These are phyloP conservation scores for Rubus parviflorus DNA, from an alignment of 306 rosid genomes.

Conservation along the genomic window DNA sequence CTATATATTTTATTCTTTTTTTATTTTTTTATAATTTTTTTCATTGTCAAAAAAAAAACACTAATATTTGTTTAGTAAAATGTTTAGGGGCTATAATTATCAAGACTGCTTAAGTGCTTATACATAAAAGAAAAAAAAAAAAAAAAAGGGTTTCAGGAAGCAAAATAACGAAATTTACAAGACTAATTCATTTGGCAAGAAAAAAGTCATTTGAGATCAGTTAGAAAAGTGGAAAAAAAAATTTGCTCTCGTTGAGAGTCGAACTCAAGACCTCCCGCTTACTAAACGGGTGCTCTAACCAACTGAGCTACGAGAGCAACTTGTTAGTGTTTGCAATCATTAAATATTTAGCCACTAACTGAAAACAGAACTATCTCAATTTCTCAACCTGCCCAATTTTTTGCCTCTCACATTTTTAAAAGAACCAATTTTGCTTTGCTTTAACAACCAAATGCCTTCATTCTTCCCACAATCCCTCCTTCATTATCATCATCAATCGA, in stretches of 20 bases:
- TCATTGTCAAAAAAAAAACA: too few species aligned
- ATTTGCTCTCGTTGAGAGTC: slow-evolving; percentile 42
- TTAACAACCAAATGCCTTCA: not conserved
- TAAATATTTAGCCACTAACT: not conserved
- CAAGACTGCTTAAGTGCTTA: not conserved
- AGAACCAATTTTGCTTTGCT: not conserved
- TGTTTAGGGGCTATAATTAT: too few species aligned
- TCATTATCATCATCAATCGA: not conserved
- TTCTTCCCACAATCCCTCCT: not conserved
- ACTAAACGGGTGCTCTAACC: slow-evolving; percentile 60
- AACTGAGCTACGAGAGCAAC: slow-evolving; percentile 49
- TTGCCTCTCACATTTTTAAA: not conserved
- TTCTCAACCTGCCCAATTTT: not conserved
- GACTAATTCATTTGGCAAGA: not conserved
- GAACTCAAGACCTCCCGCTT: slow-evolving; percentile 62
- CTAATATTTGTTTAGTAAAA: too few species aligned
- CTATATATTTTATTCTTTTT: too few species aligned
- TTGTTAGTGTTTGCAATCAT: rapidly evolving
- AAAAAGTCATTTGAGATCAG: too few species aligned
- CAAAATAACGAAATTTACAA: too few species aligned
- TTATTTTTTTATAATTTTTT: too few species aligned
- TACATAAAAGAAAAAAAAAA: too few species aligned
- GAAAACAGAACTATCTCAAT: not conserved
- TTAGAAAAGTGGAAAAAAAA: not conserved
- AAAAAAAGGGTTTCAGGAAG: not conserved